Base-by-base conservation (phyloP, 345 rosid genomes). In the Conringia planisiliqua region DNA sequence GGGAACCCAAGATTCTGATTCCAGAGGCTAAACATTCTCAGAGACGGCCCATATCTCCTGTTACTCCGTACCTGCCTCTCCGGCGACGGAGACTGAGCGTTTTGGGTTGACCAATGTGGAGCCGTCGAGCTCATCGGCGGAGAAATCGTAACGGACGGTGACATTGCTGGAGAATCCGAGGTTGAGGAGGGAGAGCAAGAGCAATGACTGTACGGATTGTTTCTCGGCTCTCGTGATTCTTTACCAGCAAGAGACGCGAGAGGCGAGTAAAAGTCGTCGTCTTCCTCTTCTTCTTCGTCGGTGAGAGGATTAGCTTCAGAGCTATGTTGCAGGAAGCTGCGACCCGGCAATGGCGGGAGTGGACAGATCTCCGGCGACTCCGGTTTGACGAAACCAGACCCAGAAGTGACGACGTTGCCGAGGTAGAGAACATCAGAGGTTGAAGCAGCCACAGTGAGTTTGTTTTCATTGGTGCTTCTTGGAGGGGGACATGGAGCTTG, bases 321-420 rank as follows among this genome's bases (percentile, higher is more conserved):
- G 76, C 82, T 82, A 70, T 75, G 87, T 66, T 75, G 88, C 66
- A 70, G 33, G 27, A 75, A 80, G 63, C 79, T 77, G 80, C 80
- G 87, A 66, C 87, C 74, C 13, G 86, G 75, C n/a, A 96, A 84
- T 7, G 99, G 97, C 35, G 99, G 98, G 17, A 96, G 86, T 5
- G 98, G 99, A 14, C 83, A 84, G 58, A 96, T 88, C 80, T 92
- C 99, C 29, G 99, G 99, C 2, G 99, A 96, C 1, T 84, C 84
- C 73, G 91, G 72, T 75, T 88, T 92, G 65, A 80, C 71, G 36
- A 83, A 85, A 69, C 78, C 86, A 33, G 82, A 78, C 29, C 57
- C 39, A 24, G 76, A 56, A 44, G 66, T 83, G 7, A 80, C 92
- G 13, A 91, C 29, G 67, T 86, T 93, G 54, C 96, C 94, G 80